phyloP scores from a whole-genome alignment of 257 asterid genomes.

The Nicotiana paniculata region DNA sequence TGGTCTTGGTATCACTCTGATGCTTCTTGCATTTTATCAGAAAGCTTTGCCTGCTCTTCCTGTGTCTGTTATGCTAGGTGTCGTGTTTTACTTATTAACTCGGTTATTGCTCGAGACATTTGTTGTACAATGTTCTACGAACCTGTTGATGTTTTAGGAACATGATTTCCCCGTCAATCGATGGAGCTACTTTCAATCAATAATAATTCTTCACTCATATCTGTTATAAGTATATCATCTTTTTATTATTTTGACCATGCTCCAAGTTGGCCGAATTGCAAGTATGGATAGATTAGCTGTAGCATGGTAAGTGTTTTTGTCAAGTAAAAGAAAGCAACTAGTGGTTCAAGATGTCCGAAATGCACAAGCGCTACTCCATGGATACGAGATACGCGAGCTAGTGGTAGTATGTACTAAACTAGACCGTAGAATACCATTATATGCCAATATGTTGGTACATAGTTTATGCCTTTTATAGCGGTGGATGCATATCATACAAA shows the following conservation, averaged over 20 bases:
- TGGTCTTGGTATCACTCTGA: constrained; percentile 81
- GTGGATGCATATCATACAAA: not conserved
- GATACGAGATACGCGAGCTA: not conserved
- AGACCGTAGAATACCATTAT: not conserved
- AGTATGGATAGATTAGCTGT: not conserved
- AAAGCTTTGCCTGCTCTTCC: constrained; percentile 99
- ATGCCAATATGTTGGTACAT: not conserved
- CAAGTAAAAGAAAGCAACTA: not conserved
- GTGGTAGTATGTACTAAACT: not conserved
- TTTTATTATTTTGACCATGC: not conserved
- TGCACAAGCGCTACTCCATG: not conserved
- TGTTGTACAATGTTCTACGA: constrained; percentile 76
- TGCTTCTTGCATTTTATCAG: constrained; percentile 78
- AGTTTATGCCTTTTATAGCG: not conserved
- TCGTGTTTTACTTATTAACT: constrained; percentile 71
- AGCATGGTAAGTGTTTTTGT: not conserved
- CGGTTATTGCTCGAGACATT: constrained; percentile 77
- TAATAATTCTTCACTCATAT: not conserved
- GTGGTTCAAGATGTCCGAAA: not conserved
- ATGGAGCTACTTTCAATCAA: not conserved
- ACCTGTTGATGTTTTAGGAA: constrained; percentile 79
- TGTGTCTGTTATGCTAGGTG: constrained; percentile 76
- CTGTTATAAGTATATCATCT: not conserved
- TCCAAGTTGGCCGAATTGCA: not conserved
- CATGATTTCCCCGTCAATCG: not conserved